A percentile compares a stretch with the other conserved stretches of the same genome.
phyloP scores from a whole-genome alignment of 768 basidiomycete genomes.

The Collybia sordida region DNA sequence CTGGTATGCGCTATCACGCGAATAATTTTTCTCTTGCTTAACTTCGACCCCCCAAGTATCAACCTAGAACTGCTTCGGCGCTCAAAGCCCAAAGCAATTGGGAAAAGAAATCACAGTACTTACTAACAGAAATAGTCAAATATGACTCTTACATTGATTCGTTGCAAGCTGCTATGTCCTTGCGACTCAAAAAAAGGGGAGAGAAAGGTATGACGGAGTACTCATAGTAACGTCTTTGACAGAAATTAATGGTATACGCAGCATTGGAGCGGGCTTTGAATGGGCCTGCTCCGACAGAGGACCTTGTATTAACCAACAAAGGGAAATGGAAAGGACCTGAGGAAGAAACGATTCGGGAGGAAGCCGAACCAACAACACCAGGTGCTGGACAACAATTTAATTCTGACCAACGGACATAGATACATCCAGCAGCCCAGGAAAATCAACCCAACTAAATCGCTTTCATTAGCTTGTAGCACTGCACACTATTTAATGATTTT shows the following conservation, averaged over 20 bases:
- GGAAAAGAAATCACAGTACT: slow-evolving; percentile 88
- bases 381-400: slow-evolving; percentile 21
- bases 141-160: slow-evolving; percentile 95
- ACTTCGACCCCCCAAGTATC: slow-evolving; percentile 55
- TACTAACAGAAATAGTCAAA: slow-evolving; percentile 91
- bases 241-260: slow-evolving; percentile 9
- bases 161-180: slow-evolving; percentile 75
- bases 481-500: background rate
- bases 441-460: slow-evolving; percentile 20
- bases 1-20: slow-evolving; percentile 48
- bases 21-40: slow-evolving; percentile 11
- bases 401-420: slow-evolving; percentile 17
- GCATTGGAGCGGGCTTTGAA: slow-evolving; percentile 34
- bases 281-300: slow-evolving; percentile 28
- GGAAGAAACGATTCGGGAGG: slow-evolving; percentile 31
- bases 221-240: background rate
- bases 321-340: slow-evolving; percentile 32
- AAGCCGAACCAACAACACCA: slow-evolving; percentile 29
- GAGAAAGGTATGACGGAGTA: slow-evolving; percentile 57
- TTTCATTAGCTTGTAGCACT: background rate
- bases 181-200: slow-evolving; percentile 87
- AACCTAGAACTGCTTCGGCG: slow-evolving; percentile 70
- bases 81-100: slow-evolving; percentile 85
- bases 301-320: slow-evolving; percentile 17
- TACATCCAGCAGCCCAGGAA: slow-evolving; percentile 23